Percentiles rank a stretch among this genome's conserved stretches.
Evolutionary conservation across 139 green algal genomes (phyloP).

Genomic region (Coelastrella sp.): DNA sequence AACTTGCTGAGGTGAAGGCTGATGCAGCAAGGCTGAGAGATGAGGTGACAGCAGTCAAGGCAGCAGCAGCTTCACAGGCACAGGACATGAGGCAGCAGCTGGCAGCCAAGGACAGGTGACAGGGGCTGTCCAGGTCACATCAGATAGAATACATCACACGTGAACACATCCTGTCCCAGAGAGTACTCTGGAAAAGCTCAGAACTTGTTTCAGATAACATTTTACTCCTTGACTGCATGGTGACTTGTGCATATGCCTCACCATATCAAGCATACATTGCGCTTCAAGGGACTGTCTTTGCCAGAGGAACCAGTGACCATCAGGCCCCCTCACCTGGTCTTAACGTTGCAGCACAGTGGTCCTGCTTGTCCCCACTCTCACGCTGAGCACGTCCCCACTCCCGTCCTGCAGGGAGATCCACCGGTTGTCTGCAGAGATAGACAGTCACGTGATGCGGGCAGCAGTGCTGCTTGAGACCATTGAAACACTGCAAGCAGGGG

Average conservation of each 20-base stretch:
- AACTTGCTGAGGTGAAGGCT: conserved; percentile 50
- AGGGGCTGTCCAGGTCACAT: not conserved
- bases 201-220: no score
- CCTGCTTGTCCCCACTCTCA: no score
- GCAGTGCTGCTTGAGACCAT: conserved; percentile 79
- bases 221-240: no score
- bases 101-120: conserved; percentile 36
- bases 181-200: not conserved
- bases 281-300: no score
- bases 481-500: conserved; percentile 76
- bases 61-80: conserved; percentile 9
- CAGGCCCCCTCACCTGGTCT: no score
- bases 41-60: not conserved
- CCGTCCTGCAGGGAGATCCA: conserved; percentile 46
- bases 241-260: not conserved
- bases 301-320: no score
- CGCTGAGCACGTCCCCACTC: no score
- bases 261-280: not conserved
- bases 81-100: conserved; percentile 42
- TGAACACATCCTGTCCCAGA: not conserved
- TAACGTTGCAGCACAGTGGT: no score
- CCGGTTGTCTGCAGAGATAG: conserved; percentile 47
- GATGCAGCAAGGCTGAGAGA: conserved; percentile 21
- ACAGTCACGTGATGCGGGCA: conserved; percentile 63
- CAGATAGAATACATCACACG: no score